These are phyloP conservation scores for Ascochyta koolunga DNA, from an alignment of 2,329 filamentous ascomycete species.

Conservation along the genomic window DNA sequence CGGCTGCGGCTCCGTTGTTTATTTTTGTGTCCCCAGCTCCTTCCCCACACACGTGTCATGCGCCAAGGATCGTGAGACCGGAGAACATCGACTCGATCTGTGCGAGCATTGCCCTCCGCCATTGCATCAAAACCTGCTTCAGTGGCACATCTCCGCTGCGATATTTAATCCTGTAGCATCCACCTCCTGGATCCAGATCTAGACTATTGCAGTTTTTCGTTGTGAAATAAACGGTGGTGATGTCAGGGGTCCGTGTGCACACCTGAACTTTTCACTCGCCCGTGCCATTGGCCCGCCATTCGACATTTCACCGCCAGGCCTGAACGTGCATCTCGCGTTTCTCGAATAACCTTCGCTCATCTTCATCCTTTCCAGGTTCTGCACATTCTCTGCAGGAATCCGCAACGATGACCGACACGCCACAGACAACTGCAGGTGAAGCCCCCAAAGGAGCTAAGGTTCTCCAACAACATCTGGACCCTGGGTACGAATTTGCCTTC, in stretches of 20 bases:
- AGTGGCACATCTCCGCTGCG: background rate
- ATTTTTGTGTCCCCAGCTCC: background rate
- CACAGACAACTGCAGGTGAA: conserved; percentile 33
- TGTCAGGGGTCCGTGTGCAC: conserved; percentile 34
- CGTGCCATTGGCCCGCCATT: conserved; percentile 30
- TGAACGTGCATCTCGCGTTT: conserved; percentile 7
- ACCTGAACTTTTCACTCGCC: conserved; percentile 33
- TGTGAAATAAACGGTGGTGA: conserved; percentile 25
- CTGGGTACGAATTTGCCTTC: conserved; percentile 50
- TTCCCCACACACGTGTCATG: conserved; percentile 12
- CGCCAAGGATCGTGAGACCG: conserved; percentile 13
- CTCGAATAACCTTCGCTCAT: conserved; percentile 2
- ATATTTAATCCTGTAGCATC: background rate
- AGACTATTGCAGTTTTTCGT: conserved; percentile 8
- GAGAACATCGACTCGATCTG: background rate
- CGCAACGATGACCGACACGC: conserved; percentile 37
- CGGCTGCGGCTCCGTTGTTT: conserved; percentile 4
- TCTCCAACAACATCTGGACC: conserved; percentile 51
- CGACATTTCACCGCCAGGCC: conserved; percentile 27
- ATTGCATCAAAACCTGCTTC: conserved; percentile 1
- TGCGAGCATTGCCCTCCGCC: background rate
- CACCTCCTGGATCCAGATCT: background rate
- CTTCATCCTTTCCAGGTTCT: background rate
- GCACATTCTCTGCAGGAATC: background rate
- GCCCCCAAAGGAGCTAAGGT: conserved; percentile 44